phyloP scores from a whole-genome alignment of 257 asterid genomes.

The Haberlea rhodopensis region DNA sequence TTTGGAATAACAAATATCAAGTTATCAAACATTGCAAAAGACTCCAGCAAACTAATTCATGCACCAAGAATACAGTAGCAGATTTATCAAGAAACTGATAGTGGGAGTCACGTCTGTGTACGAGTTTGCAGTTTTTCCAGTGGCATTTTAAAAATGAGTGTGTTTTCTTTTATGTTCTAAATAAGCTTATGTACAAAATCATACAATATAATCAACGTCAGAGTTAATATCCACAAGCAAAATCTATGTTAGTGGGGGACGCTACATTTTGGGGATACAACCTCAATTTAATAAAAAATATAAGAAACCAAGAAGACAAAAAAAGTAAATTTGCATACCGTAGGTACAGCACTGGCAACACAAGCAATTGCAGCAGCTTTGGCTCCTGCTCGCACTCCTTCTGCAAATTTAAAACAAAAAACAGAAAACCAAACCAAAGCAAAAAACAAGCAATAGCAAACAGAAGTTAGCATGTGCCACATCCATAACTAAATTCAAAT shows the following conservation, averaged over 20 bases:
- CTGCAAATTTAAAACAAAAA: conserved; percentile 27
- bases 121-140: too few species aligned
- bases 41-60: too few species aligned
- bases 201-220: neutral
- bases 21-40: too few species aligned
- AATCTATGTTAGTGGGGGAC: neutral
- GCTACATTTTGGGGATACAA: neutral
- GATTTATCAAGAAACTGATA: too few species aligned
- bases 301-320: neutral
- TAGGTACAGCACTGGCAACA: conserved; percentile 47
- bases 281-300: neutral
- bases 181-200: too few species aligned
- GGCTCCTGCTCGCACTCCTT: conserved; percentile 47
- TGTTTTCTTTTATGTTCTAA: too few species aligned
- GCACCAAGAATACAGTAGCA: too few species aligned
- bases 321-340: conserved; percentile 28
- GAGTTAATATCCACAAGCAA: neutral
- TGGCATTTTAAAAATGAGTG: too few species aligned
- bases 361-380: conserved; percentile 50
- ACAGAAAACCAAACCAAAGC: too few species aligned
- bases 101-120: too few species aligned
- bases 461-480: neutral
- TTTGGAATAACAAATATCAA: too few species aligned
- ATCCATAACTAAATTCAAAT: neutral
- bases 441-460: neutral